Conservation (phyloP, 768 basidiomycete genomes). For the Mycena venus region DNA sequence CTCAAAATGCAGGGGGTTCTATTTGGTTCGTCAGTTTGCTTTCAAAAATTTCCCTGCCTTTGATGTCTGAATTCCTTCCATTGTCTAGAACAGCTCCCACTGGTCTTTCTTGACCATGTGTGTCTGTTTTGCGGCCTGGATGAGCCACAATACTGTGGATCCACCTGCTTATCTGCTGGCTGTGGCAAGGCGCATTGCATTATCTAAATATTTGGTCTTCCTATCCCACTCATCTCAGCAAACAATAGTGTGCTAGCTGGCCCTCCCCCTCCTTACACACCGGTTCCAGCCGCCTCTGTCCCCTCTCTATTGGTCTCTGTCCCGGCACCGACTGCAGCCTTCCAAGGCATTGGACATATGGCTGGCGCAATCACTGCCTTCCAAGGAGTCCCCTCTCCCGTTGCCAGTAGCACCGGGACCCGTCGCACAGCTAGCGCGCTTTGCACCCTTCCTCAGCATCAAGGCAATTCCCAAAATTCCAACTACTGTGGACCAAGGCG, state of each 20-base stretch:
- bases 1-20: not conserved
- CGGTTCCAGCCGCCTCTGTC: not conserved
- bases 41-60: not conserved
- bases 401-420: not conserved
- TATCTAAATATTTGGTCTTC: too few species aligned
- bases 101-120: not conserved
- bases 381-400: not conserved
- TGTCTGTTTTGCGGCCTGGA: not conserved
- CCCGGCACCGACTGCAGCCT: not conserved
- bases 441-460: constrained; percentile 3
- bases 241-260: too few species aligned
- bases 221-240: too few species aligned
- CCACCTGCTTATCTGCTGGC: not conserved
- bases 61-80: not conserved
- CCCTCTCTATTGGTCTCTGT: not conserved
- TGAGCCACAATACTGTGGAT: not conserved
- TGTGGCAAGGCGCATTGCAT: too few species aligned
- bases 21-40: not conserved
- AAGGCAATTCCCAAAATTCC: not conserved
- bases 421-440: constrained; percentile 7
- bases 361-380: not conserved
- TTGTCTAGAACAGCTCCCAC: not conserved
- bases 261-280: not conserved
- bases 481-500: not conserved
- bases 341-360: not conserved